Conservation (phyloP, 108 stramenopile species). For the Tribonema minus region DNA sequence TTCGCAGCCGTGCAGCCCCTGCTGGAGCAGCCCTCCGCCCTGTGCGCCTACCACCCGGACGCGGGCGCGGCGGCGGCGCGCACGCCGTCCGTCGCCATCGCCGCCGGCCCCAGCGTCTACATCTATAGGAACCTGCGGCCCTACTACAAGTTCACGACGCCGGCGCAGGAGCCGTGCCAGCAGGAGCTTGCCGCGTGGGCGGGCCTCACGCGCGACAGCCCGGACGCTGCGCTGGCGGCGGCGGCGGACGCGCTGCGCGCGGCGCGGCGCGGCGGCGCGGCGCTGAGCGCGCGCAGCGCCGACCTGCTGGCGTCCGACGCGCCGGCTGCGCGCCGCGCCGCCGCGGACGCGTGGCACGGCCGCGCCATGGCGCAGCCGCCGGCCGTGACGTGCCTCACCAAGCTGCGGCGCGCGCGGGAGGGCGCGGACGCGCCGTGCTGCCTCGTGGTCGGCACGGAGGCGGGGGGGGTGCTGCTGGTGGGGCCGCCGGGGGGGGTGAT, state of each 20-base stretch:
- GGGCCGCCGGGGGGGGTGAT: conserved; percentile 44
- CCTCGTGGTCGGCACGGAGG: conserved; percentile 60
- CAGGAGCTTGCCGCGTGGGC: conserved; percentile 10
- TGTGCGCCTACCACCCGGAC: conserved; percentile 31
- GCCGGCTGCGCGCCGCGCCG: background rate
- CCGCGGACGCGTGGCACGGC: background rate
- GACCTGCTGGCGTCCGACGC: conserved; percentile 3
- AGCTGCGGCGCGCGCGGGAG: background rate
- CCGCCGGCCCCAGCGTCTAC: conserved; percentile 54
- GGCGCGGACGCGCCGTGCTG: conserved; percentile 15
- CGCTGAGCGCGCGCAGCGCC: background rate
- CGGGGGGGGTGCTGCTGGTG: conserved; percentile 45
- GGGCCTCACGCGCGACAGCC: background rate
- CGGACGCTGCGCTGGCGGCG: background rate
- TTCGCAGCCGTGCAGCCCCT: conserved; percentile 41
- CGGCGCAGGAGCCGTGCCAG: conserved; percentile 14
- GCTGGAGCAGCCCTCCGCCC: conserved; percentile 42
- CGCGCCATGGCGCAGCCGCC: background rate
- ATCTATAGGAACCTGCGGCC: conserved; percentile 55
- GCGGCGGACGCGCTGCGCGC: background rate
- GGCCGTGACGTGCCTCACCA: background rate
- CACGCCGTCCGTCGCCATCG: conserved; percentile 48
- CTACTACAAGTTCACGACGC: conserved; percentile 56
- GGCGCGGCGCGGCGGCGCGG: background rate
- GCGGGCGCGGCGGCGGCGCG: conserved; percentile 5